Base-by-base conservation (phyloP, 345 rosid genomes). In the Arabis hirsuta region DNA sequence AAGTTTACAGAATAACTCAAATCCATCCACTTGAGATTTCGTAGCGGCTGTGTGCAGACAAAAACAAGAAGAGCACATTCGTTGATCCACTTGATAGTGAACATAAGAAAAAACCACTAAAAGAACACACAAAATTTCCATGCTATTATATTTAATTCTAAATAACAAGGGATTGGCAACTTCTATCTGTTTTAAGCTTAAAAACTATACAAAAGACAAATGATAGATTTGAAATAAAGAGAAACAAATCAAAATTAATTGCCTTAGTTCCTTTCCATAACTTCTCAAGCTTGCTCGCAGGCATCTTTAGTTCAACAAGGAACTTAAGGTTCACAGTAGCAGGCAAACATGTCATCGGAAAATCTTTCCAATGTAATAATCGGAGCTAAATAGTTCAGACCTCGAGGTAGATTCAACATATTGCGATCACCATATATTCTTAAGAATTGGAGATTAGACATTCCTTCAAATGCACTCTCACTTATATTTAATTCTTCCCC, bases 231-330 rank as follows among this genome's bases (percentile, higher is more conserved):
- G 29, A 27, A 27, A 27, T 27, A 34, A 7, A 34, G 5, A 9
- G 12, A 50, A 51, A 47, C 2, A 44, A 11, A 14, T 3, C 4
- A 45, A 31, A 12, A 4, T 5, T 24, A 4, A 32, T 11, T 71
- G 71, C 80, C 60, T 71, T 65, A 11, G 0, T 19, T 61, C 66
- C 59, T 13, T 50, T 26, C 80, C 80, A 80, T 0, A 80, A 22
- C 44, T 76, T 60, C 57, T 72, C 51, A 7, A 80, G 13, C 5
- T 38, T 36, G 74, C 78, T 57, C 3, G 0, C 0, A 3, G 0
- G 0, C 52, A 79, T 45, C 5, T 6, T 9, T 38, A 76, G 62
- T 44, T 56, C 64, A 3, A 76, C 69, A 39, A 66, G 67, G 4
- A 63, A 44, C 11, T 76, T 66, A 0, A 44, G 29, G 14, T 38